These are phyloP conservation scores for Craspedostauros australis DNA, from an alignment of 108 stramenopile species.

Conservation along the genomic window DNA sequence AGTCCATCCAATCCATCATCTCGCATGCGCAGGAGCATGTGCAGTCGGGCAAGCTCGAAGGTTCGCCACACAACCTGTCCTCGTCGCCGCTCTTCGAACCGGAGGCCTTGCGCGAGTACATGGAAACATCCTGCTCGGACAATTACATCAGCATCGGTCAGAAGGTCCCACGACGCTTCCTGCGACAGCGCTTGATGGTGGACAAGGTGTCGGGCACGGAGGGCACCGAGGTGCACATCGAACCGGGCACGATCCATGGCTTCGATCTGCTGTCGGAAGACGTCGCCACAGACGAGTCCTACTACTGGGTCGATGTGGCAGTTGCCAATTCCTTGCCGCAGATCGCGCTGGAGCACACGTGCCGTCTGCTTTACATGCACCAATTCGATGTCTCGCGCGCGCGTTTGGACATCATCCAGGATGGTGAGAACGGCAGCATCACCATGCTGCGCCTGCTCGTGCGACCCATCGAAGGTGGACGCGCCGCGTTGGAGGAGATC, in stretches of 20 bases:
- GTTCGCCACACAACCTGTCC: constrained; percentile 26
- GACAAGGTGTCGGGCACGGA: constrained; percentile 82
- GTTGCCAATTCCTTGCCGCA: constrained; percentile 87
- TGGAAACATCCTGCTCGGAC: constrained; percentile 70
- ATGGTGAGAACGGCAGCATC: constrained; percentile 89
- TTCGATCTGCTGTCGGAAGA: constrained; percentile 17
- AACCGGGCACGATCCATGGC: constrained; percentile 27
- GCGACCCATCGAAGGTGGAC: constrained; percentile 35
- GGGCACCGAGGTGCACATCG: constrained; percentile 72
- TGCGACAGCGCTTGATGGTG: constrained; percentile 72
- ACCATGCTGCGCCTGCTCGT: constrained; percentile 85
- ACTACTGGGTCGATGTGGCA: constrained; percentile 90
- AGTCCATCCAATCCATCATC: constrained; percentile 37
- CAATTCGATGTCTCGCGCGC: constrained; percentile 86
- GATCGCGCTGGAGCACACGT: constrained; percentile 78
- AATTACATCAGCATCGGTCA: constrained; percentile 57
- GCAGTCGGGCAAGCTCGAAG: constrained; percentile 23
- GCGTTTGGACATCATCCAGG: constrained; percentile 84
- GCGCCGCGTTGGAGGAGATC: no score
- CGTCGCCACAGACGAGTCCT: constrained; percentile 35
- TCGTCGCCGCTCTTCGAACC: constrained; percentile 38
- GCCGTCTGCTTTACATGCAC: constrained; percentile 74
- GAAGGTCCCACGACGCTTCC: constrained; percentile 71
- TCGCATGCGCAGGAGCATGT: constrained; percentile 59
- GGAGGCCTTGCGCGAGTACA: constrained; percentile 59